These are phyloP conservation scores for Leccinum pallidistipes DNA, from an alignment of 1,284 basidiomycete species.

Conservation along the genomic window DNA sequence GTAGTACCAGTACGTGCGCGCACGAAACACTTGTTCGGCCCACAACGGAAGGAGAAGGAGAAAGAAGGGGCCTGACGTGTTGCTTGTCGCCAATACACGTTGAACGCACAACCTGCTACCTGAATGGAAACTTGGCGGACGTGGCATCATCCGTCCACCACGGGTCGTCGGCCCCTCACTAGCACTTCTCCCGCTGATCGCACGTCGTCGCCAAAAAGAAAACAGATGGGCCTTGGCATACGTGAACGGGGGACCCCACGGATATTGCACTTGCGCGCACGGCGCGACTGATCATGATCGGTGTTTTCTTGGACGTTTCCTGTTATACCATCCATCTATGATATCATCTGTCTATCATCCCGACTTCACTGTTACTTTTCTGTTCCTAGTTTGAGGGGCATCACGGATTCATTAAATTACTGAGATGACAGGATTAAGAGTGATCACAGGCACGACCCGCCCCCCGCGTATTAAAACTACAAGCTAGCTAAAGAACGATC, in stretches of 20 bases:
- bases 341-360: neutral
- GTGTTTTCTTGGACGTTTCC: neutral
- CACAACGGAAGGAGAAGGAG: neutral
- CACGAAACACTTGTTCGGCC: neutral
- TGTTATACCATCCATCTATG: neutral
- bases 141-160: neutral
- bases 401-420: constrained; percentile 13
- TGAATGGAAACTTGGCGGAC: neutral
- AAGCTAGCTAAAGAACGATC: constrained; percentile 7
- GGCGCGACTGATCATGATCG: neutral
- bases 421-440: neutral
- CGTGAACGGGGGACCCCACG: neutral
- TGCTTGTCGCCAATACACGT: neutral
- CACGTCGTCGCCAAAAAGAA: neutral
- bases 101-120: neutral
- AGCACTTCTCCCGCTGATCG: neutral
- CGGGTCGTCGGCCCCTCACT: neutral
- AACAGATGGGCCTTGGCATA: neutral
- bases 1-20: neutral
- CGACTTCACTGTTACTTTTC: neutral
- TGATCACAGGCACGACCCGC: constrained; percentile 6
- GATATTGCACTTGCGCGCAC: neutral
- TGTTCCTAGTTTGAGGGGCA: neutral
- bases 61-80: neutral
- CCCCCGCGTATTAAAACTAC: constrained; percentile 20